Percentiles rank a stretch among this genome's conserved stretches.
phyloP scores from a whole-genome alignment of 2,329 filamentous ascomycete genomes.

The Tolypocladium tropicale region DNA sequence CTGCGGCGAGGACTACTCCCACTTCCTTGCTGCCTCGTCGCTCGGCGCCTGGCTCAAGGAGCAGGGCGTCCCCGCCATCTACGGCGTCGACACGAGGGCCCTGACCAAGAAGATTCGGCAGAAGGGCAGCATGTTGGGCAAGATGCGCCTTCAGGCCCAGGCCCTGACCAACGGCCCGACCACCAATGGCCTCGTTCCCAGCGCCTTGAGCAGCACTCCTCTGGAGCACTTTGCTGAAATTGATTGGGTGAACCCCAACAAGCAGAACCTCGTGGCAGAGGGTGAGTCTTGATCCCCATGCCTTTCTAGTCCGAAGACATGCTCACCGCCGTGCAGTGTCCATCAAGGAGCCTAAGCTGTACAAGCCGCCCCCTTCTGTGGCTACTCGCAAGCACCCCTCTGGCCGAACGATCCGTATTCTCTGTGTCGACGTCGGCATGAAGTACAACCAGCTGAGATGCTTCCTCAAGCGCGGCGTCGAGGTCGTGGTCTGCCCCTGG shows the following conservation, averaged over 20 bases:
- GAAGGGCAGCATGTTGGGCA: constrained; percentile 92
- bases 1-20: constrained; percentile 88
- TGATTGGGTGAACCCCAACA: constrained; percentile 87
- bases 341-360: constrained; percentile 75
- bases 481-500: constrained; percentile 93
- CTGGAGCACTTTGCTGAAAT: constrained; percentile 59
- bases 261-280: constrained; percentile 85
- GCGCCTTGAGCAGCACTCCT: constrained; percentile 15
- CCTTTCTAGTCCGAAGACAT: not conserved
- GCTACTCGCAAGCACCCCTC: constrained; percentile 78
- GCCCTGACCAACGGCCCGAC: constrained; percentile 29
- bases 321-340: constrained; percentile 54
- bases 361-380: constrained; percentile 60
- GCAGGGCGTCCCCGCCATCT: constrained; percentile 86
- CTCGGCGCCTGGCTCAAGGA: constrained; percentile 94
- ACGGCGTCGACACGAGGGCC: constrained; percentile 86
- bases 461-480: constrained; percentile 80
- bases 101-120: constrained; percentile 91
- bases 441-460: constrained; percentile 98
- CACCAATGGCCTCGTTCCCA: constrained; percentile 28
- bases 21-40: constrained; percentile 84
- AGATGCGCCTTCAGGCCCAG: constrained; percentile 62
- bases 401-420: constrained; percentile 73
- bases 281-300: constrained; percentile 49
- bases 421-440: constrained; percentile 93